Evolutionary conservation across 2,329 filamentous ascomycete genomes (phyloP).

Genomic region (Phaeosphaeria sp.): DNA sequence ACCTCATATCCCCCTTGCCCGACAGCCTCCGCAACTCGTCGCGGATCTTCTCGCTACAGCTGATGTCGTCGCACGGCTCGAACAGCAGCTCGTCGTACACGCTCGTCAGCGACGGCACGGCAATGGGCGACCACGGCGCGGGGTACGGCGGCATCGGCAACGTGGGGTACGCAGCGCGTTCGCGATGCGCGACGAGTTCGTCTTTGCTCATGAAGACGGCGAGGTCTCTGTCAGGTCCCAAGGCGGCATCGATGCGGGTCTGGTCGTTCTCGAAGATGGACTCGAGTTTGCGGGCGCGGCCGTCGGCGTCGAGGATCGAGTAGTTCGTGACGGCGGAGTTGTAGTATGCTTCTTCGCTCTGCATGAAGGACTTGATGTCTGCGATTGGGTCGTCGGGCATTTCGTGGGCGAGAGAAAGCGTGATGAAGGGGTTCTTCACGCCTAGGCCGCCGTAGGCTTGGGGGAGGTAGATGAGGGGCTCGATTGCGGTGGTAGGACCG

Average conservation of each 20-base stretch:
- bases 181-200: slow-evolving; percentile 22
- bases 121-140: neutral
- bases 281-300: slow-evolving; percentile 16
- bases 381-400: slow-evolving; percentile 12
- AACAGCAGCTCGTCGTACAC: slow-evolving; percentile 20
- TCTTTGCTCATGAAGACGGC: slow-evolving; percentile 18
- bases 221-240: slow-evolving; percentile 11
- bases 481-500: slow-evolving; percentile 16
- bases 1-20: slow-evolving; percentile 11
- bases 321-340: slow-evolving; percentile 16
- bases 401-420: slow-evolving; percentile 24
- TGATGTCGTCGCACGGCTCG: slow-evolving; percentile 14
- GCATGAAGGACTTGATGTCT: slow-evolving; percentile 16
- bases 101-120: slow-evolving; percentile 6
- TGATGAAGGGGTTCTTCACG: slow-evolving; percentile 36
- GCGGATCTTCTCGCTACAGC: slow-evolving; percentile 8
- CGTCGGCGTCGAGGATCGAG: slow-evolving; percentile 10
- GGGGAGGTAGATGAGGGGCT: slow-evolving; percentile 38
- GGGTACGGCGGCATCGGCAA: slow-evolving; percentile 5
- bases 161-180: slow-evolving; percentile 14
- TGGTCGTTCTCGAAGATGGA: slow-evolving; percentile 22
- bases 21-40: slow-evolving; percentile 13
- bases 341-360: slow-evolving; percentile 30
- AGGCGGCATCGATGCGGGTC: slow-evolving; percentile 8
- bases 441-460: slow-evolving; percentile 37